phyloP scores from a whole-genome alignment of 2,329 filamentous ascomycete species.

The Fusarium hainanense region DNA sequence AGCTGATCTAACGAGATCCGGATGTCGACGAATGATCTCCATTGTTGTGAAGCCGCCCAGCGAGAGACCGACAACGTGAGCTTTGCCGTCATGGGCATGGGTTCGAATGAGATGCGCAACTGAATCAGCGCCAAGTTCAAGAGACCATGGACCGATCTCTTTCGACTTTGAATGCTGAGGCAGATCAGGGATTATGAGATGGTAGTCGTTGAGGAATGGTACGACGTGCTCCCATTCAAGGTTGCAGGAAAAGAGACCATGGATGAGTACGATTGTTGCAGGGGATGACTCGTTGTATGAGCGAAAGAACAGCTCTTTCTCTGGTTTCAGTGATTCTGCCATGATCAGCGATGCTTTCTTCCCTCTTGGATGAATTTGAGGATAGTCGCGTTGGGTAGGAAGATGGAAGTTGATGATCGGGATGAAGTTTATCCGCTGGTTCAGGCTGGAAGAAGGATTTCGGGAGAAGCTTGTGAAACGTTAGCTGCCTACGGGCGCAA shows the following conservation, averaged over 20 bases:
- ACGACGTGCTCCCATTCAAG: slow-evolving; percentile 52
- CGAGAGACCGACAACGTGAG: slow-evolving; percentile 56
- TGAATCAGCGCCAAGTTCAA: slow-evolving; percentile 45
- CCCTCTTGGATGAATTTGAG: fast-evolving
- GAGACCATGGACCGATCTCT: slow-evolving; percentile 47
- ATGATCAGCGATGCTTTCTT: neutral
- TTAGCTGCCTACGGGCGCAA: neutral
- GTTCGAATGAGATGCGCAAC: slow-evolving; percentile 51
- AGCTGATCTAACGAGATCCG: slow-evolving; percentile 41
- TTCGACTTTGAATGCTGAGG: slow-evolving; percentile 53
- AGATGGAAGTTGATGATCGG: neutral
- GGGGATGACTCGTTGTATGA: slow-evolving; percentile 42
- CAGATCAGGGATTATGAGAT: slow-evolving; percentile 55
- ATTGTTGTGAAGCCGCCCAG: slow-evolving; percentile 49
- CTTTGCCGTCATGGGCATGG: slow-evolving; percentile 50
- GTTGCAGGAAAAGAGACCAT: slow-evolving; percentile 49
- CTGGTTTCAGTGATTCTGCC: neutral
- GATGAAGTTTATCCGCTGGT: neutral
- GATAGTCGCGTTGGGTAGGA: neutral
- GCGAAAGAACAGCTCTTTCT: neutral
- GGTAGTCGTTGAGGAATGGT: slow-evolving; percentile 52
- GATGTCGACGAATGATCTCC: slow-evolving; percentile 8
- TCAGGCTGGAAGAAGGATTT: neutral
- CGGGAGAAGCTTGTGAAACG: neutral
- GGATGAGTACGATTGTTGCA: slow-evolving; percentile 49